Conservation (phyloP, 768 basidiomycete species). For the Leccinum ochraceum region DNA sequence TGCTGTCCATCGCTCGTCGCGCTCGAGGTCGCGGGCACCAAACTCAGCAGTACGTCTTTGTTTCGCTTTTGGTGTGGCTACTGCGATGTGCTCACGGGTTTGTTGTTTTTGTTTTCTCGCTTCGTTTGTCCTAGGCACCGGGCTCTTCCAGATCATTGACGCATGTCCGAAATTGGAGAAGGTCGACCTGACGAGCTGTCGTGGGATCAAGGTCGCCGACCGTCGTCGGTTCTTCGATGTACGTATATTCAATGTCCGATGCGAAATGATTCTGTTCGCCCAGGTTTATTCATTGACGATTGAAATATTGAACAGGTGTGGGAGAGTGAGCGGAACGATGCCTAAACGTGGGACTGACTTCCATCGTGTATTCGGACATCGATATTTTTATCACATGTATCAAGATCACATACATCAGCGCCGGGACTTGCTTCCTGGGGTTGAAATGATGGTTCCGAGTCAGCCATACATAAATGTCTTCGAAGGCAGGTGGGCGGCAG, state of each 20-base stretch:
- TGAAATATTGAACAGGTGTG: slow-evolving; percentile 21
- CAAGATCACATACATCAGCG: background rate
- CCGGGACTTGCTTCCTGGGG: background rate
- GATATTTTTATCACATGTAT: background rate
- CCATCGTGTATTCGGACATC: background rate
- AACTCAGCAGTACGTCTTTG: slow-evolving; percentile 39
- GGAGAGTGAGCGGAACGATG: slow-evolving; percentile 20
- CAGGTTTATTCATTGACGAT: background rate
- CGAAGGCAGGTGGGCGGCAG: background rate
- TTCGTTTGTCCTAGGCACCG: slow-evolving; percentile 42
- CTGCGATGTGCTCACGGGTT: background rate
- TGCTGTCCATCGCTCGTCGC: slow-evolving; percentile 48
- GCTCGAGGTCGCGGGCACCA: slow-evolving; percentile 58
- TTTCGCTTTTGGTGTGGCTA: background rate
- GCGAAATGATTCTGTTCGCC: background rate
- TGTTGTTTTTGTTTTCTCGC: background rate
- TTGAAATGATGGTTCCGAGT: background rate
- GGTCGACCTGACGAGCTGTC: slow-evolving; percentile 68
- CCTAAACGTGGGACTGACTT: background rate
- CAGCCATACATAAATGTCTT: background rate
- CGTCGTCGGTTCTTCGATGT: slow-evolving; percentile 69
- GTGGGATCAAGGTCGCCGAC: slow-evolving; percentile 59
- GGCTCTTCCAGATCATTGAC: slow-evolving; percentile 58
- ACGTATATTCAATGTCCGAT: background rate
- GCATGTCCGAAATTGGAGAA: slow-evolving; percentile 51